Evolutionary conservation across 1,284 basidiomycete species (phyloP), one percentile per base, ranked within the genome.

Genomic region (Sutorius eximius): DNA sequence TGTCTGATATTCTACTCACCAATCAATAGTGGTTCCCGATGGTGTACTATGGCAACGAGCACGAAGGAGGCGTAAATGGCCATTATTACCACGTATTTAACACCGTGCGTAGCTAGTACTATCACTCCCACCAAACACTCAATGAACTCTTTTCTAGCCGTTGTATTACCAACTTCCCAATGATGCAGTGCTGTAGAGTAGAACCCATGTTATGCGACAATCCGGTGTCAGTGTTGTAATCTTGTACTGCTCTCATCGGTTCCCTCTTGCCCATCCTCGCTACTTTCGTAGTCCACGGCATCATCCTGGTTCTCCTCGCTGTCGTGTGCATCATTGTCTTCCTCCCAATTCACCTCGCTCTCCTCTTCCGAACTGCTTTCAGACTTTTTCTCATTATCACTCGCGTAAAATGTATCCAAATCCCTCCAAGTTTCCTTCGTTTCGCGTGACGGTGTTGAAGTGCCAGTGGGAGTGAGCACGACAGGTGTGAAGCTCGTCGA

Each of bases 41-140:
- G 77, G 79, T 78, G 56, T 91, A 89, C 63, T 85, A 86, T 60
- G 82, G 81, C 0, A 73, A 81, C 57, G 71, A 77, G 45, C 61
- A 69, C 37, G 57, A 69, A 27, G 82, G 82, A 6, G 87, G 87
- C 2, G 80, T 82, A 42, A 81, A 85, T 59, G 85, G 85, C 0
- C 88, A 90, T 64, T 82, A 76, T 59, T 91, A 91, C 62, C 87
- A 91, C 73, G 88, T 90, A 18, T 89, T 89, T 67, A 71, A 80
- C 42, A 87, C 85, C 43, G 85, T 87, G 55, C 59, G 83, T 69
- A 49, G 46, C 20, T 30, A 27, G 36, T 32, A 15, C n/a, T 46
- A 37, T 47, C 38, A 12, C n/a, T 13, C 32, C 0, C 41, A 33
- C 29, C 18, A 34, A 6, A 30, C 16, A 9, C 18, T 49, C 37